Conservation (phyloP, 805 yeast genomes). For the Saccharomyces mikatae region DNA sequence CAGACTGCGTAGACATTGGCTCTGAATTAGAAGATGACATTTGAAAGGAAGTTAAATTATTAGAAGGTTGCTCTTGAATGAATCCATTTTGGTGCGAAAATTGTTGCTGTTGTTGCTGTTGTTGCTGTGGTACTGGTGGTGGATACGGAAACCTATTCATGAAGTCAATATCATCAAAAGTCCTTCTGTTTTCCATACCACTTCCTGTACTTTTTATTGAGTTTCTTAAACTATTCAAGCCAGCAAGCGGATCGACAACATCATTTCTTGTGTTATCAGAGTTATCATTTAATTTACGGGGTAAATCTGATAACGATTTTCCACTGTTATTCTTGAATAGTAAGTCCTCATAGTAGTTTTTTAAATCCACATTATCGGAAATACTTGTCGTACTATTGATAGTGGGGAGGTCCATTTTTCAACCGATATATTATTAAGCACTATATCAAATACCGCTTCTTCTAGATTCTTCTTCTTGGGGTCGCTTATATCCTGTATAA, state of each 20-base stretch:
- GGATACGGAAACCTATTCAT: conserved; percentile 20
- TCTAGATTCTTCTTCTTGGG: not conserved
- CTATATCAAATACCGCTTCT: not conserved
- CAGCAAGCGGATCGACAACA: not conserved
- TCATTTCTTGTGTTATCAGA: not conserved
- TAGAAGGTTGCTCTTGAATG: not conserved
- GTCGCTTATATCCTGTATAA: not conserved
- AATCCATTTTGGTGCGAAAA: conserved; percentile 1
- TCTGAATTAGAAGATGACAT: conserved; percentile 22
- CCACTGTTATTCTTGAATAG: conserved; percentile 29
- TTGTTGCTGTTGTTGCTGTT: not conserved
- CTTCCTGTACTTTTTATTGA: conserved; percentile 2
- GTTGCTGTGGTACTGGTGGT: not conserved
- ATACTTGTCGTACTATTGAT: conserved; percentile 29
- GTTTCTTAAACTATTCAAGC: not conserved
- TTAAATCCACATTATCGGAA: conserved; percentile 28
- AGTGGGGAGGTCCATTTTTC: conserved; percentile 23
- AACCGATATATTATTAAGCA: not conserved
- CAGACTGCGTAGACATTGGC: conserved; percentile 6
- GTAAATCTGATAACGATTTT: conserved; percentile 28
- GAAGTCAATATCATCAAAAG: conserved; percentile 15
- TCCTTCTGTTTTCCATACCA: conserved; percentile 1
- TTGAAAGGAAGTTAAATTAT: conserved; percentile 10
- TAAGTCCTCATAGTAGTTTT: conserved; percentile 29
- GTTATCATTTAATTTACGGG: conserved; percentile 12